phyloP scores from a whole-genome alignment of 2,329 filamentous ascomycete species.

The Ophiostoma piceae region DNA sequence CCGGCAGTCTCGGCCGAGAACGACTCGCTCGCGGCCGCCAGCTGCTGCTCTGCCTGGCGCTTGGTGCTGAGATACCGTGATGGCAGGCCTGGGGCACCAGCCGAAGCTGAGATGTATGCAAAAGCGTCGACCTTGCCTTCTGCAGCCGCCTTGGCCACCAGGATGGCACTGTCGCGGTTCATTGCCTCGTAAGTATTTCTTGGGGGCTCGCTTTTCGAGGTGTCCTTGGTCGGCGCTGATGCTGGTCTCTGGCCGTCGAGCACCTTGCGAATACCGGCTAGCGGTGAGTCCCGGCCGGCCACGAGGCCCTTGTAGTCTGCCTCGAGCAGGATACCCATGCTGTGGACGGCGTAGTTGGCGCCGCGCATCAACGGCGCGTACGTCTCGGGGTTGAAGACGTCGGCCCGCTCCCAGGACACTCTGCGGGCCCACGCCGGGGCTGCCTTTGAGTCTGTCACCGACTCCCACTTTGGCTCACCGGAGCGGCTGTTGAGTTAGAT shows the following conservation, averaged over 20 bases:
- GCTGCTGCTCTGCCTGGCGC: conserved; percentile 68
- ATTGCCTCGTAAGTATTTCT: conserved; percentile 80
- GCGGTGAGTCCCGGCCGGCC: conserved; percentile 74
- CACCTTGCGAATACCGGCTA: conserved; percentile 70
- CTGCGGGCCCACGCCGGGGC: conserved; percentile 75
- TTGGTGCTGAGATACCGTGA: conserved; percentile 85
- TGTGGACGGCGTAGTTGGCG: conserved; percentile 84
- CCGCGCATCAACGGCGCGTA: conserved; percentile 71
- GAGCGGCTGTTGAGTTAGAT: conserved; percentile 60
- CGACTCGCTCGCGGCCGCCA: conserved; percentile 48
- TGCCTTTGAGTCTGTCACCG: conserved; percentile 63
- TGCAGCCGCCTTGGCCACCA: conserved; percentile 71
- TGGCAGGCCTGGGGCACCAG: conserved; percentile 78
- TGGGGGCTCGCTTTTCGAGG: not conserved
- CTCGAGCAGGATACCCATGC: conserved; percentile 92
- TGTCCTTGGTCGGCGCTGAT: conserved; percentile 43
- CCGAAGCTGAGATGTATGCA: conserved; percentile 83
- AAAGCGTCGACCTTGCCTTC: conserved; percentile 63
- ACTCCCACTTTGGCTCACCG: conserved; percentile 79
- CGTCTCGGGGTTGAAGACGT: conserved; percentile 75
- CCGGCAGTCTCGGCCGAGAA: conserved; percentile 38
- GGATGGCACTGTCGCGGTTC: conserved; percentile 86
- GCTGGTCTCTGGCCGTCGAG: conserved; percentile 60
- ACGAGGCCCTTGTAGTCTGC: conserved; percentile 95
- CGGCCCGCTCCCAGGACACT: conserved; percentile 81